Evolutionary conservation across 2,329 filamentous ascomycete genomes (phyloP).

Genomic region (Fusarium sp.): DNA sequence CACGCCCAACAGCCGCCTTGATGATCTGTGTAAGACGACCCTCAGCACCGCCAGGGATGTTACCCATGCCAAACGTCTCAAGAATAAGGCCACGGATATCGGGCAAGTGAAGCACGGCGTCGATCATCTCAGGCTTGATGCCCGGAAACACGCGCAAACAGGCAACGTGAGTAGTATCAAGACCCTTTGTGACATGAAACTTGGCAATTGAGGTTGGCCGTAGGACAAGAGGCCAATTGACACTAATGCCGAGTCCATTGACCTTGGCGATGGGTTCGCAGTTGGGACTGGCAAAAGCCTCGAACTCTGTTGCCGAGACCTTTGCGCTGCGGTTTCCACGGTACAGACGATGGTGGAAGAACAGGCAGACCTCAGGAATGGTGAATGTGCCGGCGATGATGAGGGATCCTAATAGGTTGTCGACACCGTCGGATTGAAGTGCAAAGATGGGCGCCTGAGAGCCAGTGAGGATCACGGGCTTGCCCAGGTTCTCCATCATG

Average conservation of each 20-base stretch:
- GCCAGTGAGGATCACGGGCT: conserved; percentile 87
- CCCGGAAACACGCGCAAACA: conserved; percentile 91
- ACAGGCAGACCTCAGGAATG: conserved; percentile 91
- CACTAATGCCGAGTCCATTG: conserved; percentile 80
- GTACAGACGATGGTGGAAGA: conserved; percentile 92
- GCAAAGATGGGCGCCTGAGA: conserved; percentile 88
- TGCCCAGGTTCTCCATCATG: conserved; percentile 90
- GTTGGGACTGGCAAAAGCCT: conserved; percentile 91
- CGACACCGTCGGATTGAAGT: conserved; percentile 88
- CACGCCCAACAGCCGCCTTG: conserved; percentile 78
- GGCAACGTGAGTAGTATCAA: conserved; percentile 89
- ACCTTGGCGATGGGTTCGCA: conserved; percentile 82
- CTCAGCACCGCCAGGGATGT: conserved; percentile 84
- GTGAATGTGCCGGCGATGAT: conserved; percentile 93
- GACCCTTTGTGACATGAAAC: conserved; percentile 77
- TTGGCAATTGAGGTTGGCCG: conserved; percentile 78
- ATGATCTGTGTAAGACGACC: conserved; percentile 82
- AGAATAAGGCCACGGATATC: conserved; percentile 83
- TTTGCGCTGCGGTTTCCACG: conserved; percentile 90
- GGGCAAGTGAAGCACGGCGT: conserved; percentile 81
- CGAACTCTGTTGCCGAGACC: conserved; percentile 84
- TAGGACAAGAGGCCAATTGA: conserved; percentile 81
- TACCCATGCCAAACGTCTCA: conserved; percentile 93
- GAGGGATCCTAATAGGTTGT: conserved; percentile 87
- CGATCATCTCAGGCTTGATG: conserved; percentile 92